Conservation (phyloP, 2,329 filamentous ascomycete species). For the Neonectria hederae region DNA sequence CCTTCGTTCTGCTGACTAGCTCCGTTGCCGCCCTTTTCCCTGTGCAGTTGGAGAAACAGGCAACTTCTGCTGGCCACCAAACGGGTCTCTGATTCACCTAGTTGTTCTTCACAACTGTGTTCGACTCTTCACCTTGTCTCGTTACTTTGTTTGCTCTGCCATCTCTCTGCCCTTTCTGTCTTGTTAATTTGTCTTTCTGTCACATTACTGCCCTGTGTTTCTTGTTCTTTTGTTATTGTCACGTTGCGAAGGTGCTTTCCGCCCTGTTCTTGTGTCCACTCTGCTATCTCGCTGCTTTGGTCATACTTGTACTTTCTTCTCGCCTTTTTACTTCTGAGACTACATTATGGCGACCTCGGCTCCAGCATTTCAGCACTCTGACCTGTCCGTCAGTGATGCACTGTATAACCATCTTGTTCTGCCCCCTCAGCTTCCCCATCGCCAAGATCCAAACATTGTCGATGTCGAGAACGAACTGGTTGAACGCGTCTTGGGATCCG, state of each 20-base stretch:
- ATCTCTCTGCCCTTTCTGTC: neutral
- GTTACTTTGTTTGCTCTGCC: neutral
- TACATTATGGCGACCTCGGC: neutral
- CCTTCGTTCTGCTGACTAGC: too few species aligned
- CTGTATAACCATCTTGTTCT: slow-evolving; percentile 40
- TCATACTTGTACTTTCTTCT: neutral
- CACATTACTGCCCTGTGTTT: neutral
- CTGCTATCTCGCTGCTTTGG: neutral
- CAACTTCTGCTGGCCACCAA: neutral
- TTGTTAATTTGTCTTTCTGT: neutral
- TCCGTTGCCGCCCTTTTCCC: neutral
- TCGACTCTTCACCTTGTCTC: neutral
- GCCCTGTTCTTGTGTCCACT: neutral
- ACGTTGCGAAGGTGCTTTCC: neutral
- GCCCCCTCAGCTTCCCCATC: slow-evolving; percentile 36
- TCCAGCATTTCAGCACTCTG: slow-evolving; percentile 1
- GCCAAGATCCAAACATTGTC: slow-evolving; percentile 27
- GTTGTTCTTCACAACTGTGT: neutral
- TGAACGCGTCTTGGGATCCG: slow-evolving; percentile 27
- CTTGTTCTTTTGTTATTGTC: neutral
- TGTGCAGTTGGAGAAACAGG: neutral
- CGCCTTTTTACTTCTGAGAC: neutral
- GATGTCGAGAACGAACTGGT: slow-evolving; percentile 29
- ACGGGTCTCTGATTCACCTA: neutral
- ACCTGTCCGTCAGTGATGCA: slow-evolving; percentile 28